Percentiles rank a stretch among this genome's conserved stretches.
phyloP scores from a whole-genome alignment of 768 basidiomycete species.

The Boletus sp. region DNA sequence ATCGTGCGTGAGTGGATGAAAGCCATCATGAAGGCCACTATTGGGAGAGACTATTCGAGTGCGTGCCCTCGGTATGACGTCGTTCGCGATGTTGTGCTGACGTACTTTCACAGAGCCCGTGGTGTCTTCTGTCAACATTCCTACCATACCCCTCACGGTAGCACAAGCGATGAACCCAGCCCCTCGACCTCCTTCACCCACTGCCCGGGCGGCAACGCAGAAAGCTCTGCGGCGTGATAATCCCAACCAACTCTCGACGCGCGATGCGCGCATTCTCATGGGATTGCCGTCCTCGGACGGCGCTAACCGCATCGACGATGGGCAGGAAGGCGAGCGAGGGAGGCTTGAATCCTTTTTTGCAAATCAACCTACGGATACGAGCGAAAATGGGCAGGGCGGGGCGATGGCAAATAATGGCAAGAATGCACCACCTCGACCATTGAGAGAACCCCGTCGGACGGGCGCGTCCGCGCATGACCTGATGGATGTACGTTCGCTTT shows the following conservation, averaged over 20 bases:
- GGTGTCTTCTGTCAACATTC: constrained; percentile 94
- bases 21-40: constrained; percentile 98
- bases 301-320: constrained; percentile 16
- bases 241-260: constrained; percentile 72
- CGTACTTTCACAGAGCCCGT: constrained; percentile 67
- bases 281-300: constrained; percentile 41
- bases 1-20: constrained; percentile 99
- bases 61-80: constrained; percentile 26
- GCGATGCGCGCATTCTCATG: constrained; percentile 78
- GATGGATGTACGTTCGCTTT: constrained; percentile 13
- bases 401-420: constrained; percentile 12
- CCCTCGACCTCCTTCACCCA: constrained; percentile 90
- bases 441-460: constrained; percentile 56
- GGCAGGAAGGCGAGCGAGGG: constrained; percentile 42
- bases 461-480: constrained; percentile 29
- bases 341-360: constrained; percentile 57
- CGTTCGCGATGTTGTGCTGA: background rate
- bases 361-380: constrained; percentile 30
- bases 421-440: constrained; percentile 60
- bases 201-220: constrained; percentile 83
- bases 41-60: constrained; percentile 91
- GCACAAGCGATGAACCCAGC: constrained; percentile 97
- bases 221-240: constrained; percentile 83
- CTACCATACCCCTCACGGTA: constrained; percentile 90
- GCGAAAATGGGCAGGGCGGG: constrained; percentile 16